These are phyloP conservation scores for Sporothrix inflata DNA, from an alignment of 2,329 filamentous ascomycete genomes.

Conservation along the genomic window DNA sequence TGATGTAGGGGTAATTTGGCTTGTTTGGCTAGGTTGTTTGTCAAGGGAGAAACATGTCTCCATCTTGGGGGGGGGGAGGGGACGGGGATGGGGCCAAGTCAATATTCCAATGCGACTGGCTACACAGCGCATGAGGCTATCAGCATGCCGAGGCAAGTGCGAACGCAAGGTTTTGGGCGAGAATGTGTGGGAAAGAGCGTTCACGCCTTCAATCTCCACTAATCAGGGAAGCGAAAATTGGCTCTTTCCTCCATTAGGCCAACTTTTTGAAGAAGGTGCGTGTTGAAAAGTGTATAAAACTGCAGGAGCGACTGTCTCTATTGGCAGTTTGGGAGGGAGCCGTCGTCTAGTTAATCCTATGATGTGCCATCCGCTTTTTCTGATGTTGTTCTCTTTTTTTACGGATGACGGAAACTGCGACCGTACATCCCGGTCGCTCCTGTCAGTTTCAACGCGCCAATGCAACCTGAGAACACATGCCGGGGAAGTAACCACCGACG, in stretches of 20 bases:
- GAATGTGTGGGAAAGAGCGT: not conserved
- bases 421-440: not conserved
- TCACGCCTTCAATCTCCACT: conserved; percentile 3
- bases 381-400: not conserved
- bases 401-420: conserved; percentile 4
- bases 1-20: not conserved
- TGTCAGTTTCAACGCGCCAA: conserved; percentile 12
- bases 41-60: not conserved
- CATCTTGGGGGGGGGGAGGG: not conserved
- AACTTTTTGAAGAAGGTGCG: not conserved
- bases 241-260: not conserved
- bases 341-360: not conserved
- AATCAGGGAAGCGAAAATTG: not conserved
- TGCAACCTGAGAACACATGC: not conserved
- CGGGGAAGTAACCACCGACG: not conserved
- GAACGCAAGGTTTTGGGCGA: conserved; percentile 38
- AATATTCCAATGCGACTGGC: conserved; percentile 21
- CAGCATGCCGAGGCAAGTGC: conserved; percentile 25
- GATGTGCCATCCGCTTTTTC: not conserved
- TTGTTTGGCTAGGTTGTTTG: conserved; percentile 4
- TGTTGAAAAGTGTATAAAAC: not conserved
- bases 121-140: conserved; percentile 17
- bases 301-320: not conserved
- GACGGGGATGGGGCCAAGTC: not conserved
- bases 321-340: not conserved